Base-by-base conservation (phyloP, 176 grass and related monocot genomes). In the Eleusine indica region DNA sequence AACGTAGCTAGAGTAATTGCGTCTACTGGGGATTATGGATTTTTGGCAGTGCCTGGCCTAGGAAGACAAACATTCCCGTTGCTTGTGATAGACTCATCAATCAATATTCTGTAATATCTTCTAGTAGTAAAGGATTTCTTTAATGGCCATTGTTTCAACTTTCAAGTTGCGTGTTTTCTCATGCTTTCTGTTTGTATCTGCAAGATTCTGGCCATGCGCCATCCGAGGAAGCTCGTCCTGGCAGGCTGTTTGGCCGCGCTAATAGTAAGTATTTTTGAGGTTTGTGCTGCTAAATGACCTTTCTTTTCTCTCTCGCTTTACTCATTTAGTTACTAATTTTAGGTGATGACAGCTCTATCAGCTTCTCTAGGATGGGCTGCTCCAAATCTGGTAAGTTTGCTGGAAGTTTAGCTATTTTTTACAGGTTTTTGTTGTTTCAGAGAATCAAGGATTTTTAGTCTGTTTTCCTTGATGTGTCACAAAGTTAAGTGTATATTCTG, bases 341-440 rank as follows among this genome's bases (percentile, higher is more conserved):
- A 99, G 97, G 91, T 99, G 29, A 99, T 99, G 97, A 99, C 93
- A 8, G 86, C 70, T 90, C 78, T 99, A 65, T 99, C 97, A 70
- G 81, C 84, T 79, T 94, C 69, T 70, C 81, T 96, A 71, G 97
- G 93, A 67, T 99, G 93, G 97, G 88, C 66, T 85, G 97, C 97
- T 74, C 97, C 97, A 68, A 99, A 96, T 83, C 81, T 99, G 92
- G 97, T 99, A 94, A 89, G 91, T 69, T 76, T 89, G 14, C 21
- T 71, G n/a, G 11, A 78, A 77, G 6, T 17, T 10, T 19, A 49
- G 19, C n/a, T 72, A 52, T 4, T 7, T 16, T 71, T 1, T 44
- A 78, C 14, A 6, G 14, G 5, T 66, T 74, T 62, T 64, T 80
- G 40, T 39, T 28, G 41, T 58, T 16, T 30, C 79, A 70, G 29